Base-by-base conservation (phyloP, 371 early-diverging fungal species). In the Mucor lusitanicus region DNA sequence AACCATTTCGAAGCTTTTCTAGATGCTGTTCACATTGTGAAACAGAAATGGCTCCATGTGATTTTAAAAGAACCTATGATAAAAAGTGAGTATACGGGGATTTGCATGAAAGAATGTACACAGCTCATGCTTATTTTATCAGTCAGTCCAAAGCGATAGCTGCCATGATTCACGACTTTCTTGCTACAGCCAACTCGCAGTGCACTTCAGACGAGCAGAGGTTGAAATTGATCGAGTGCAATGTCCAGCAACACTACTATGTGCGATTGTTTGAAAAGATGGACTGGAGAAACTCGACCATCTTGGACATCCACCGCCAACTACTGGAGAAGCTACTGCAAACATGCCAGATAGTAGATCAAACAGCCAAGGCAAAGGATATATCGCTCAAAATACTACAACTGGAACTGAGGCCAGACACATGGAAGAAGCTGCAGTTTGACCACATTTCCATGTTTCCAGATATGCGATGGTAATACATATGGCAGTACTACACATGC, bases 381-480 rank as follows among this genome's bases (percentile, higher is more conserved):
- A 72, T 78, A 32, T 86, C 87, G n/a, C 72, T 73, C 37, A 67
- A 75, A 8, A 68, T 89, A 12, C 55, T 85, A n/a, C 63, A 82
- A 37, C 61, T 90, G 12, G 92, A 91, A 54, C 72, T 82, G 61
- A 70, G 81, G 35, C 86, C 88, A 3, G 88, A 87, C 23, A 78
- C 81, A 11, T 91, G 90, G 90, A 85, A 80, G 64, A 84, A 85
- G 50, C 73, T 91, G 3, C 92, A 91, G 62, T 91, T 91, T 74
- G 68, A 79, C 53, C 89, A 90, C 67, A 85, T 91, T 44, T 68
- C 67, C 30, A 80, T 80, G 33, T 90, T 83, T 65, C 86, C 85
- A 46, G 71, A 74, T 53, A 78, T 68, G 44, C 55, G 71, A 53
- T 91, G 91, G 90, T 90, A 85, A 67, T n/a, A n/a, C n/a, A n/a